Conservation (phyloP, 148 eudicot genomes). For the Dysphania ambrosioides region DNA sequence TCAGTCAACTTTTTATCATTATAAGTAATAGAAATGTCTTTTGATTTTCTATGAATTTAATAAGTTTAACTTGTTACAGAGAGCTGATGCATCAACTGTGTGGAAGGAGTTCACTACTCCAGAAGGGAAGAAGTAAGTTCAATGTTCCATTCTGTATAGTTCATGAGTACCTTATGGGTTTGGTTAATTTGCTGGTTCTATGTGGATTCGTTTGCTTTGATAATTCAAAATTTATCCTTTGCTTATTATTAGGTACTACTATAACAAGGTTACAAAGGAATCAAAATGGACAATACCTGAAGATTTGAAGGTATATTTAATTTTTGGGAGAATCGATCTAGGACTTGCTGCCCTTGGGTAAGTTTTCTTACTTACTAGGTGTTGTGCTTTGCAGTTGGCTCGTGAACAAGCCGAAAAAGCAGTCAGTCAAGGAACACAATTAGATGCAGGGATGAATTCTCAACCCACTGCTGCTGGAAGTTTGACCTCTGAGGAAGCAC, state of each 20-base stretch:
- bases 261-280: conserved; percentile 85
- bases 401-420: conserved; percentile 80
- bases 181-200: neutral
- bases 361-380: neutral
- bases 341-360: neutral
- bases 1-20: neutral
- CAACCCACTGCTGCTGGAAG: conserved; percentile 32
- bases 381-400: conserved; percentile 54
- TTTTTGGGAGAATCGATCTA: neutral
- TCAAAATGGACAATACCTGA: conserved; percentile 97
- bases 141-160: conserved; percentile 1
- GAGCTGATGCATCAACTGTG: conserved; percentile 96
- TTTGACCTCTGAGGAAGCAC: conserved; percentile 42
- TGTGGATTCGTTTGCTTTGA: neutral
- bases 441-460: conserved; percentile 32
- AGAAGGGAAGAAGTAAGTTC: conserved; percentile 79
- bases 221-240: neutral
- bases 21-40: neutral
- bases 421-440: conserved; percentile 38
- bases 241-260: conserved; percentile 70
- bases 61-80: conserved; percentile 44
- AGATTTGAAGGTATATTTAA: conserved; percentile 66
- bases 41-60: conserved; percentile 12
- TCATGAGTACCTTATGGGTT: neutral
- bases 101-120: conserved; percentile 96